Base-by-base conservation (phyloP, 805 yeast species). In the Kregervanrija pseudodelftensis region DNA sequence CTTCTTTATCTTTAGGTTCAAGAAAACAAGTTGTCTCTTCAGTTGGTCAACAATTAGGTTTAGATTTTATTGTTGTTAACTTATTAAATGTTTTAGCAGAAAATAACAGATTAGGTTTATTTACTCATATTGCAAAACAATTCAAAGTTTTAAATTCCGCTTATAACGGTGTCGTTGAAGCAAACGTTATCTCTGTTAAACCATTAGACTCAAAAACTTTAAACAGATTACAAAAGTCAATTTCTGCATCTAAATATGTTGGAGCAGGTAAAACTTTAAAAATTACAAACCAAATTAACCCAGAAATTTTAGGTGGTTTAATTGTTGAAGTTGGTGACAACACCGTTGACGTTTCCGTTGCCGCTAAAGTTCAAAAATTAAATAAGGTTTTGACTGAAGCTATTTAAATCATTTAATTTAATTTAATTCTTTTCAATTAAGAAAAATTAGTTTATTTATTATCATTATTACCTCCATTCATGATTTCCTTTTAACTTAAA, bases 271-370 rank as follows among this genome's bases (percentile, higher is more conserved):
- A 90, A 77, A 79, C 91, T 58, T 79, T 93, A 67, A 83, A 84
- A 74, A 73, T 93, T 58, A 70, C 79, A 57, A 91, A 89, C 76
- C 74, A 74, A 53, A 85, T 91, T 51, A 81, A 88, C 73, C 87
- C 96, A 53, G 93, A 85, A 54, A 86, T 93, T 64, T 76, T 86
- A 66, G 99, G 99, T 64, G 99, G 99, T 60, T 79, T 93, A 66
- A 73, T 93, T 57, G 95, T 93, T 49, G 96, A 90, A 71, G 87
- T 93, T 59, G 96, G 91, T 63, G 99, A 91, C 74, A 87, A 84
- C 70, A 90, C 98, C 52, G 96, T 89, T 59, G 99, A 93, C 72
- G 77, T 91, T 67, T 83, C 95, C 48, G 79, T 93, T 56, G 75
- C 90, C 49, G 68, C 85, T 63, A 89, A 84, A 77, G 80, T 93